Percentiles rank a stretch among this genome's conserved stretches.
phyloP scores from a whole-genome alignment of 257 asterid genomes.

The Nicotiana paniculata region DNA sequence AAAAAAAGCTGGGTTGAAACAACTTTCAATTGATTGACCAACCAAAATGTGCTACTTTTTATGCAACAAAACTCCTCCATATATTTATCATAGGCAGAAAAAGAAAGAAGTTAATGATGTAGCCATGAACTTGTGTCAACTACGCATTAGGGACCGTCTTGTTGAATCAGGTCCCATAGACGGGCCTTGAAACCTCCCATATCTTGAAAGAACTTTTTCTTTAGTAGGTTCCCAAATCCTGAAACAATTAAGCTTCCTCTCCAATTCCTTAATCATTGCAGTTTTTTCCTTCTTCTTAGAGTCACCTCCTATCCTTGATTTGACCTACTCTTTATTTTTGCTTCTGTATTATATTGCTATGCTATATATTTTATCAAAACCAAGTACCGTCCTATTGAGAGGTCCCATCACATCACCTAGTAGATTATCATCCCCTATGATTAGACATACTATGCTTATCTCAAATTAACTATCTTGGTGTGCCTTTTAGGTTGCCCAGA shows the following conservation, averaged over 20 bases:
- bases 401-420: conserved; percentile 2
- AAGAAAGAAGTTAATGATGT: neutral
- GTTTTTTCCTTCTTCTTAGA: neutral
- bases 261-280: neutral
- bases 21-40: neutral
- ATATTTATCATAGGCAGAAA: neutral
- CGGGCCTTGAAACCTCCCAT: neutral
- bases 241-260: neutral
- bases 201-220: neutral
- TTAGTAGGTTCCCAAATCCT: neutral
- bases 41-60: neutral
- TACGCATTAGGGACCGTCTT: neutral
- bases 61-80: neutral
- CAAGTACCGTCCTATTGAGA: neutral
- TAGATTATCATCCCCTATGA: neutral
- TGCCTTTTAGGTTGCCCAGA: neutral
- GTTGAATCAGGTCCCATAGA: neutral
- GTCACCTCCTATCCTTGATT: neutral
- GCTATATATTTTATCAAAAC: neutral
- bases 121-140: neutral
- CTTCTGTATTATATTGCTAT: neutral
- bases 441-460: neutral
- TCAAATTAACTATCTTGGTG: neutral
- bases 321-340: neutral
- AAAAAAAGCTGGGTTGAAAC: neutral